Percentiles rank a stretch among this genome's conserved stretches.
phyloP scores from a whole-genome alignment of 2,329 filamentous ascomycete species.

The Lomentospora prolificans region DNA sequence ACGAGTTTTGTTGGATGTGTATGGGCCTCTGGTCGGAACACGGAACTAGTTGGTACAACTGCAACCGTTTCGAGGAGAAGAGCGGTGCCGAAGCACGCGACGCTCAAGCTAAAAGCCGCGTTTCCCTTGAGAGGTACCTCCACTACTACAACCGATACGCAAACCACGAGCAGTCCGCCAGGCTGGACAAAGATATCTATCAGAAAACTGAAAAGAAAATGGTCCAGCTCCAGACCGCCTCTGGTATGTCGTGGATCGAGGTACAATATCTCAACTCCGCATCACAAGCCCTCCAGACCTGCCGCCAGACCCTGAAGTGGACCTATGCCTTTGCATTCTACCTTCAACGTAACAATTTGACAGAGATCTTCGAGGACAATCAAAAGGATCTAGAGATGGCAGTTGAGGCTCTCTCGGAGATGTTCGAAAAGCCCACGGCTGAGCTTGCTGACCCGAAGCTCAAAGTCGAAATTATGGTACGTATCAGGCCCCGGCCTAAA shows the following conservation, averaged over 20 bases:
- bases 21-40: conserved; percentile 99
- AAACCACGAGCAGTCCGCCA: conserved; percentile 96
- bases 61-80: conserved; percentile 94
- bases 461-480: conserved; percentile 83
- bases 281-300: conserved; percentile 87
- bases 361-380: conserved; percentile 97
- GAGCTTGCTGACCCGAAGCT: conserved; percentile 79
- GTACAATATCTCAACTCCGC: conserved; percentile 94
- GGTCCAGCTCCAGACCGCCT: conserved; percentile 86
- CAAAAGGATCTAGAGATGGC: conserved; percentile 97
- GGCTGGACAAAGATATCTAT: conserved; percentile 91
- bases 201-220: conserved; percentile 98
- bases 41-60: conserved; percentile 99
- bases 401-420: conserved; percentile 91
- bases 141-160: conserved; percentile 99
- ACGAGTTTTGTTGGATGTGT: conserved; percentile 99
- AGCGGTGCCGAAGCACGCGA: conserved; percentile 83
- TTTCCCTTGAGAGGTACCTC: conserved; percentile 88
- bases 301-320: conserved; percentile 98
- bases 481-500: not conserved
- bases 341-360: conserved; percentile 88
- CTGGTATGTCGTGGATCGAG: conserved; percentile 97
- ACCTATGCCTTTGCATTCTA: conserved; percentile 99
- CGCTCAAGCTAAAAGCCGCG: conserved; percentile 81
- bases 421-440: conserved; percentile 95